Evolutionary conservation across 208 protist species (phyloP), one percentile per base, ranked within the genome.

Genomic region (Wallacemonas sp.): DNA sequence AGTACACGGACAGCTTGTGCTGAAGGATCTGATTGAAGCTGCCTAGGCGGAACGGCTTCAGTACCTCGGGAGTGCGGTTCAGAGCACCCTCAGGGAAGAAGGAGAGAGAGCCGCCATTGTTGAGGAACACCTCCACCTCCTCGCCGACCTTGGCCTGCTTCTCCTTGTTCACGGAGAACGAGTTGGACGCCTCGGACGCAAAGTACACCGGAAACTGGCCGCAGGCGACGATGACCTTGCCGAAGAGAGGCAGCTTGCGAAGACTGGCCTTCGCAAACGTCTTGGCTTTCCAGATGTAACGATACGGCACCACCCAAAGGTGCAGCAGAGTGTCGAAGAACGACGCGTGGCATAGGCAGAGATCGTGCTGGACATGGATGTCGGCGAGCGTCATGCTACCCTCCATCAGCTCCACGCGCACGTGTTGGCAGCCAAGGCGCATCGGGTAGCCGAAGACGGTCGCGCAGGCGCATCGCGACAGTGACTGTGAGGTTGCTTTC

Each of bases 131-230:
- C 45, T 94, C 83, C 22, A 92, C 79, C 30, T 73, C 61, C 15
- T 22, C 76, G 15, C 73, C 69, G 5, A 97, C 85, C n/a, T 63
- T 48, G 21, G 70, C 80, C 76, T 97, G 91, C 67, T 87, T 93
- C 17, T 85, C 85, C 64, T 84, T 93, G 55, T 94, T 71, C 10
- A 95, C 83, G 1, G 76, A 74, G 66, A 94, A 95, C 36, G 71
- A 79, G 44, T 27, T 66, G 5, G 30, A 57, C 37, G 73, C 75
- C 26, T 83, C 59, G 15, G 81, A 86, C 50, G 37, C 83, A 64
- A 95, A 97, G 71, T 95, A 87, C 13, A 97, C 89, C 0, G 80
- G 89, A 41, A 94, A 85, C 61, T 95, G 88, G 0, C 87, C 87
- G 54, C 86, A 92, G 13, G 55, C 55, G 22, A 69, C 60, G 38